Evolutionary conservation across 1,284 basidiomycete genomes (phyloP).

Genomic region (Rhodotorula sp.): DNA sequence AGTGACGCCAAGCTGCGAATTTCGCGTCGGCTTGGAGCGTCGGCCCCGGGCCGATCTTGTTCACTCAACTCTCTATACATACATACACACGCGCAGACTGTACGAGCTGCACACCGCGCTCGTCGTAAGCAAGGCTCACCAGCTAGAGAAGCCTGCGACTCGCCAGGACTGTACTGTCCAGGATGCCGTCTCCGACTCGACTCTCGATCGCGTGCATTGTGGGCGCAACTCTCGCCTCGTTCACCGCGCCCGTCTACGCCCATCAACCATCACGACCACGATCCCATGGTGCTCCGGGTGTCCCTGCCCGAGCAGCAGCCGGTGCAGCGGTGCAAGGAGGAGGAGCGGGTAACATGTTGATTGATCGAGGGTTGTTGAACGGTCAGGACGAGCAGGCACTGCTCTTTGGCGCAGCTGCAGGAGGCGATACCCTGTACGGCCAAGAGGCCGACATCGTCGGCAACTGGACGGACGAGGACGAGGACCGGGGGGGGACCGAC

Average conservation of each 20-base stretch:
- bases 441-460: not conserved
- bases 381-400: not conserved
- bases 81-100: not conserved
- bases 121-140: no score
- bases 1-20: no score
- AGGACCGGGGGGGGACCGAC: not conserved
- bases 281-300: not conserved
- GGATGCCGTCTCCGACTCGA: not conserved
- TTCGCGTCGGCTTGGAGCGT: no score
- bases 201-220: not conserved
- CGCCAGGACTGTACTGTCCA: no score
- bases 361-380: slow-evolving; percentile 3
- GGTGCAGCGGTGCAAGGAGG: not conserved
- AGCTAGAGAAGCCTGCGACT: no score
- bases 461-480: not conserved
- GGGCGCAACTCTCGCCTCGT: not conserved
- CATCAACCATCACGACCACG: not conserved
- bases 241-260: not conserved
- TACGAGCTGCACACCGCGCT: no score
- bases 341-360: not conserved
- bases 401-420: not conserved
- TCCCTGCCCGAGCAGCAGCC: not conserved
- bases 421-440: not conserved
- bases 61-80: no score
- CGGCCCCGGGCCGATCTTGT: no score